These are phyloP conservation scores for Saccharomycopsis sp. DNA, from an alignment of 805 yeast genomes.

Conservation along the genomic window DNA sequence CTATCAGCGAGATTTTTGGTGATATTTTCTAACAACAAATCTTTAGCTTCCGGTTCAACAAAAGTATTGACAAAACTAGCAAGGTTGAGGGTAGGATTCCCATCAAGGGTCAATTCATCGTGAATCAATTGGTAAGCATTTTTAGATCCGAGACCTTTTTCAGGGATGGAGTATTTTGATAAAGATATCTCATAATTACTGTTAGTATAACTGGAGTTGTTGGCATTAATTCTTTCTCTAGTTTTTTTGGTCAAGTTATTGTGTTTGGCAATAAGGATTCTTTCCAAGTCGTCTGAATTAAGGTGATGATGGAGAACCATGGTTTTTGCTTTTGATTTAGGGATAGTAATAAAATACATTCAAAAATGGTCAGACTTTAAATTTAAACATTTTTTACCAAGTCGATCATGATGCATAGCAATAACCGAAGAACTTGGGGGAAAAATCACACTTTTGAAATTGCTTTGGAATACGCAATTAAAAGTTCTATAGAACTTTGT, in stretches of 20 bases:
- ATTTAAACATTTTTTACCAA: too few species aligned
- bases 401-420: too few species aligned
- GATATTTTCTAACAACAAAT: conserved; percentile 56
- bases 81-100: conserved; percentile 71
- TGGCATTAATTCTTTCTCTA: neutral
- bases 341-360: too few species aligned
- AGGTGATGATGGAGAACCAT: conserved; percentile 26
- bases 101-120: conserved; percentile 73
- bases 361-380: too few species aligned
- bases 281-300: conserved; percentile 33
- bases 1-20: conserved; percentile 86
- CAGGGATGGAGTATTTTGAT: conserved; percentile 53
- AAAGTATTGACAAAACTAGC: conserved; percentile 86
- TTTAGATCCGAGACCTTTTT: conserved; percentile 39
- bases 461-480: too few species aligned
- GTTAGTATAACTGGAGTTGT: conserved; percentile 1
- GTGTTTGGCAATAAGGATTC: conserved; percentile 4
- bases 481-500: too few species aligned
- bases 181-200: conserved; percentile 17
- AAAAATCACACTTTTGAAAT: too few species aligned
- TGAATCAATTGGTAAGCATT: conserved; percentile 53
- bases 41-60: conserved; percentile 40
- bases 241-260: conserved; percentile 1
- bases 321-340: too few species aligned
- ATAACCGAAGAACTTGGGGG: too few species aligned